Evolutionary conservation across 1,139 yeast genomes (phyloP).

Genomic region (Candida albicans): DNA sequence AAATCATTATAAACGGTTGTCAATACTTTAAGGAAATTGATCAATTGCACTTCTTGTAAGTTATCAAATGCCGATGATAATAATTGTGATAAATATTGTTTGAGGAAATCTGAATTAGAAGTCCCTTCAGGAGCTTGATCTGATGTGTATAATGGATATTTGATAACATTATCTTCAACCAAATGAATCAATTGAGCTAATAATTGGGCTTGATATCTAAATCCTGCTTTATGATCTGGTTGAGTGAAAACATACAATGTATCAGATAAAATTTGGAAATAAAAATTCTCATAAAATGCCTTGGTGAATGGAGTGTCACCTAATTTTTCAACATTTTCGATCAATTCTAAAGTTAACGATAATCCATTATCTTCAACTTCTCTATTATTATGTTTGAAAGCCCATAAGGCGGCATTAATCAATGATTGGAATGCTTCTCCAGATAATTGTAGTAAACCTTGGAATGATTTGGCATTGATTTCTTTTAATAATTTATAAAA

Average conservation of each 20-base stretch:
- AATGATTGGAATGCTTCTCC: constrained; percentile 90
- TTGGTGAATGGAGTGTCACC: constrained; percentile 78
- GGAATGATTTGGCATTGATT: constrained; percentile 81
- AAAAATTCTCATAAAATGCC: constrained; percentile 85
- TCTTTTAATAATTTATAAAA: constrained; percentile 87
- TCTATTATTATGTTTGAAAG: constrained; percentile 93
- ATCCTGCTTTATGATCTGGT: constrained; percentile 97
- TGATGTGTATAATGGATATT: constrained; percentile 70
- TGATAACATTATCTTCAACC: constrained; percentile 73
- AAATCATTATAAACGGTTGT: constrained; percentile 73
- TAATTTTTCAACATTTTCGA: constrained; percentile 81
- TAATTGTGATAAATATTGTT: constrained; percentile 80
- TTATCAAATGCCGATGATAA: constrained; percentile 88
- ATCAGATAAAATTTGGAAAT: constrained; percentile 86
- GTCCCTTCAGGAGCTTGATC: constrained; percentile 85
- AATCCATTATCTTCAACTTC: constrained; percentile 93
- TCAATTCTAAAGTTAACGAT: constrained; percentile 74
- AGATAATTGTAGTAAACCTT: constrained; percentile 83
- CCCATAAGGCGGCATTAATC: constrained; percentile 95
- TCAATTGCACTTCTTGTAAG: constrained; percentile 77
- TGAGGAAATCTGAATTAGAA: constrained; percentile 73
- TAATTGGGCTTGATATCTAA: constrained; percentile 81
- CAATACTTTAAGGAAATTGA: constrained; percentile 76
- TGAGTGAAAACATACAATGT: constrained; percentile 93
- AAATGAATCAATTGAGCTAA: constrained; percentile 81